Base-by-base conservation (phyloP, 495 filamentous ascomycete species). In the Poronia punctata region DNA sequence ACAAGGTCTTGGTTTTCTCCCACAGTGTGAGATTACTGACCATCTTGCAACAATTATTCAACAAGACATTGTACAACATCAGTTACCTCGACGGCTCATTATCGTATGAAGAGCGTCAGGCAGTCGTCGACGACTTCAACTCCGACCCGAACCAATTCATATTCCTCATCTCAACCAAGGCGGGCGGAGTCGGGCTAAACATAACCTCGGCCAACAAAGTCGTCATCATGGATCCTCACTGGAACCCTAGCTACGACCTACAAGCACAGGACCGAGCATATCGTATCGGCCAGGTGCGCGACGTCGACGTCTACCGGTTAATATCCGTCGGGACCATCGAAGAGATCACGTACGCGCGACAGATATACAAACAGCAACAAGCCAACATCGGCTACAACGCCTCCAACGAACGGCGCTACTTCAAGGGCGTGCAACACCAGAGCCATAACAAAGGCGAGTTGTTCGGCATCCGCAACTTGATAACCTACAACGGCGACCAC, bases 351-450 rank as follows among this genome's bases (percentile, higher is more conserved):
- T 98, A 98, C 52, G 92, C 92, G 0, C 76, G 92, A 7, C 92
- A 98, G 54, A 95, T 98, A 40, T 98, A 97, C 68, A 98, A 98
- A 57, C 92, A 98, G 55, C 92, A 98, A 53, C 92, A 97, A 57
- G 92, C 92, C 2, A 96, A 95, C 52, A 98, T 98, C 35, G 92
- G 86, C 1, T 98, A 98, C 60, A 95, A 82, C 22, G 92, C 92
- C 6, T 88, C 82, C 28, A 83, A 78, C 20, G 92, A 98, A 59
- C 82, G 92, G 1, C 77, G 92, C 7, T 98, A 98, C 62, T 98
- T 98, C 68, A 88, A 84, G 52, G 92, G 92, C 26, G 86, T 98
- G 0, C 87, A 93, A 60, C 84, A 90, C 29, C 78, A 86, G 48
- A 77, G 77, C 35, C 78, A 76, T 22, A 61, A 68, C 4, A 93